Evolutionary conservation across 75 land plant species (phyloP).

Genomic region (Larix kaempferi): DNA sequence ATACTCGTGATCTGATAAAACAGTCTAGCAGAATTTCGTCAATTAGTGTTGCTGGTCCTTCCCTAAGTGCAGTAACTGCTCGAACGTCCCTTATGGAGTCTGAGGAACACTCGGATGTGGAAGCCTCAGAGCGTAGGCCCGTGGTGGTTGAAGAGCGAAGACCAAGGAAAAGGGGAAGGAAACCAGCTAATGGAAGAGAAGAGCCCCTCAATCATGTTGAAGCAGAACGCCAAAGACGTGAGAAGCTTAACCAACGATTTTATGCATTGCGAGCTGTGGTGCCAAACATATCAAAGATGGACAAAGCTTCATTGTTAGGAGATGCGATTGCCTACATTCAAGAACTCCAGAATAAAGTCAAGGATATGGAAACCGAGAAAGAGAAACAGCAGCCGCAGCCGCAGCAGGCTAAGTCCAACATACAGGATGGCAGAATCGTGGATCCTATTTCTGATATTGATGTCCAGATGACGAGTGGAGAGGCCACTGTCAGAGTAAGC

Average conservation of each 20-base stretch:
- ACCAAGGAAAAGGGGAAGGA: slow-evolving; percentile 53
- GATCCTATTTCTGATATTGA: slow-evolving; percentile 15
- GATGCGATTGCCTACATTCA: slow-evolving; percentile 65
- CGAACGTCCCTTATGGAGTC: slow-evolving; percentile 13
- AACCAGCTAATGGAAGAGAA: slow-evolving; percentile 35
- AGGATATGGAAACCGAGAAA: slow-evolving; percentile 24
- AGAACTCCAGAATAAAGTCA: slow-evolving; percentile 30
- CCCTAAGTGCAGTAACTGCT: background rate
- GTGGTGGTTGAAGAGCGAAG: slow-evolving; percentile 19
- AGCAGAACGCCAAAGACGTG: slow-evolving; percentile 72
- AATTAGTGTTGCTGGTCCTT: slow-evolving; percentile 7
- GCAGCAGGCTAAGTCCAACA: slow-evolving; percentile 1
- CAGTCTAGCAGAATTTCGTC: background rate
- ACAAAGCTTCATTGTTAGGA: slow-evolving; percentile 60
- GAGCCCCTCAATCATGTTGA: slow-evolving; percentile 60
- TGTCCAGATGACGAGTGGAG: slow-evolving; percentile 27
- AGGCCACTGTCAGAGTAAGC: slow-evolving; percentile 36
- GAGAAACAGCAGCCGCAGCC: slow-evolving; percentile 10
- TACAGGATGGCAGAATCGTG: background rate
- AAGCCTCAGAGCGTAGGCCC: slow-evolving; percentile 24
- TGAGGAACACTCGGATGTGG: slow-evolving; percentile 29
- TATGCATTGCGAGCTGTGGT: slow-evolving; percentile 71
- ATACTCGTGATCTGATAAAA: slow-evolving; percentile 3
- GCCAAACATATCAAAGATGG: slow-evolving; percentile 68
- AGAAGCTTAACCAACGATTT: slow-evolving; percentile 71